Conservation (phyloP, 352 stramenopile genomes). For the Phytophthora fragariae region DNA sequence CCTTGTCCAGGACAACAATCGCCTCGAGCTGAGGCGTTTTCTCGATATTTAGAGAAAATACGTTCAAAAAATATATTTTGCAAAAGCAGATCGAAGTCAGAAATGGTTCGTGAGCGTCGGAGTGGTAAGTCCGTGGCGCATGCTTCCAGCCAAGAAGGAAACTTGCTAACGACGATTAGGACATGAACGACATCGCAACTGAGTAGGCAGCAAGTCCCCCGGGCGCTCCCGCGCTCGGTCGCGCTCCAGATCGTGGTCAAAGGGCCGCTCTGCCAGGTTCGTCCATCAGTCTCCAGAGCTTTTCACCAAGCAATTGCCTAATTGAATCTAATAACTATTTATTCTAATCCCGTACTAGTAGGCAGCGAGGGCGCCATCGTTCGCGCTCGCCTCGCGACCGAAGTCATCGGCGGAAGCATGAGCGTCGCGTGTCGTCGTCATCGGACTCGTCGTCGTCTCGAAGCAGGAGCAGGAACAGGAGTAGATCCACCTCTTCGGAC, state of each 20-base stretch:
- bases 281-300: not conserved
- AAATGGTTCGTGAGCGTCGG: constrained; percentile 5
- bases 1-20: not conserved
- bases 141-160: not conserved
- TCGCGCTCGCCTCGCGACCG: constrained; percentile 27
- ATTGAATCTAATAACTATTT: not conserved
- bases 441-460: constrained; percentile 37
- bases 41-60: not conserved
- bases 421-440: constrained; percentile 24
- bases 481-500: constrained; percentile 34
- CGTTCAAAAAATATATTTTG: not conserved
- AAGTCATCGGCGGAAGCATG: constrained; percentile 31
- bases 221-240: constrained; percentile 22
- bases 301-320: not conserved
- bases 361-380: constrained; percentile 14
- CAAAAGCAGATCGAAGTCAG: not conserved
- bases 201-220: constrained; percentile 38
- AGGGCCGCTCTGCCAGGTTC: constrained; percentile 23
- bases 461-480: constrained; percentile 18
- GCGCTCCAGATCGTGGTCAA: constrained; percentile 38
- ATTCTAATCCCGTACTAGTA: not conserved
- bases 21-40: not conserved
- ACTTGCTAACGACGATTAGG: constrained; percentile 35
- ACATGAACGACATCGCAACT: constrained; percentile 27
- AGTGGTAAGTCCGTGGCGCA: constrained; percentile 33